Conservation (phyloP, 768 basidiomycete genomes). For the Agaricus sinodeliciosus region DNA sequence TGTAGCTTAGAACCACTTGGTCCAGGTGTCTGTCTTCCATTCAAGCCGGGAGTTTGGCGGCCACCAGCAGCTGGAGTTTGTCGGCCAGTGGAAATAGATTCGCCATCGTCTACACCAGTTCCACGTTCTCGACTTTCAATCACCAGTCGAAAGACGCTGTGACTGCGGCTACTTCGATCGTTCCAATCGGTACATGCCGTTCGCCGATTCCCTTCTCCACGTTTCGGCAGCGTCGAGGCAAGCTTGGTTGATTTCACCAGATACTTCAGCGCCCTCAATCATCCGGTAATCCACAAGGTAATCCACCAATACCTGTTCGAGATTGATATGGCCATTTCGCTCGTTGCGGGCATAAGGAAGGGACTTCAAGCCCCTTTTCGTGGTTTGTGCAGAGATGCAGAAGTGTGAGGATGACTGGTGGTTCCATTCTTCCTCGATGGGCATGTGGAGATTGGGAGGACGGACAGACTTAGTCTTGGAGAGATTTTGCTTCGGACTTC, state of each 20-base stretch:
- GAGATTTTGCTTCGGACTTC: constrained; percentile 26
- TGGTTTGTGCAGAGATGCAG: constrained; percentile 46
- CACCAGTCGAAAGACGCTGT: constrained; percentile 90
- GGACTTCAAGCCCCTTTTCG: constrained; percentile 44
- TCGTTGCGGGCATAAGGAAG: constrained; percentile 35
- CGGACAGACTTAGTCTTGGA: constrained; percentile 29
- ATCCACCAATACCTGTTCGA: constrained; percentile 73
- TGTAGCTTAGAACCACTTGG: constrained; percentile 58
- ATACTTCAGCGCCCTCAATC: constrained; percentile 63
- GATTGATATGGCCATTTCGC: constrained; percentile 75
- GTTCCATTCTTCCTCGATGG: constrained; percentile 38
- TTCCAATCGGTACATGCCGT: constrained; percentile 99
- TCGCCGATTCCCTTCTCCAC: constrained; percentile 82
- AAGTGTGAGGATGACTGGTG: constrained; percentile 41
- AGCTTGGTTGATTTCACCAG: constrained; percentile 59
- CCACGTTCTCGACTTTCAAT: constrained; percentile 79
- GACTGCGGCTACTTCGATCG: constrained; percentile 88
- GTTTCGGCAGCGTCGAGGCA: constrained; percentile 38
- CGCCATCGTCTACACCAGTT: constrained; percentile 37
- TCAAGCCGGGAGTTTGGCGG: constrained; percentile 40
- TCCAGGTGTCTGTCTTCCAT: constrained; percentile 36
- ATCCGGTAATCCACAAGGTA: constrained; percentile 38
- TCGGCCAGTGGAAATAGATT: constrained; percentile 34
- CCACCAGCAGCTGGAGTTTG: constrained; percentile 30
- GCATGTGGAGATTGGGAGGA: constrained; percentile 42